Percentiles rank a stretch among this genome's conserved stretches.
These are phyloP conservation scores for Termitomyces sp. DNA, from an alignment of 768 basidiomycete species.

Conservation along the genomic window DNA sequence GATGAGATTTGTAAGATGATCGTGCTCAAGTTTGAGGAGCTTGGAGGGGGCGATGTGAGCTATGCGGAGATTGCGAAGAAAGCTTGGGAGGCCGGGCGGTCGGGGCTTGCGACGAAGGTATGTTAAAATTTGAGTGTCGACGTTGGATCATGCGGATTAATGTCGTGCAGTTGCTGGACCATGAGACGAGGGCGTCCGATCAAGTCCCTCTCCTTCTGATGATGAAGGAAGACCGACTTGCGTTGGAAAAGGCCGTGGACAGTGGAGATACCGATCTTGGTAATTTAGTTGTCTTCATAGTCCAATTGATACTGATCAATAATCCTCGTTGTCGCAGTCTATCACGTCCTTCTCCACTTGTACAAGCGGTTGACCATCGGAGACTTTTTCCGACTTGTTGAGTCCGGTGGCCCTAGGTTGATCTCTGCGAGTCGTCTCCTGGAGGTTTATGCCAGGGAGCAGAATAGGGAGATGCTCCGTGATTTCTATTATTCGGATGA, in stretches of 20 bases:
- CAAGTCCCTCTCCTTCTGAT: slow-evolving; percentile 81
- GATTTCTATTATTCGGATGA: slow-evolving; percentile 99
- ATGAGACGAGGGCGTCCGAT: slow-evolving; percentile 1
- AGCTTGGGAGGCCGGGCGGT: slow-evolving; percentile 55
- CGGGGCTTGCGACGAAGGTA: slow-evolving; percentile 15
- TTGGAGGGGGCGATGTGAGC: slow-evolving; percentile 76
- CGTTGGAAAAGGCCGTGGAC: slow-evolving; percentile 84
- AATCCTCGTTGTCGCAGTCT: slow-evolving; percentile 49
- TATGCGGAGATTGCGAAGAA: slow-evolving; percentile 93
- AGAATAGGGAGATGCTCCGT: slow-evolving; percentile 85
- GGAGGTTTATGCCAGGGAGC: slow-evolving; percentile 87
- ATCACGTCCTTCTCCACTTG: slow-evolving; percentile 87
- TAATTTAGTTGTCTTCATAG: slow-evolving; percentile 25
- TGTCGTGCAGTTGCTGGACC: not conserved
- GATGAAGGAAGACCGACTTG: slow-evolving; percentile 93
- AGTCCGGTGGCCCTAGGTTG: slow-evolving; percentile 78
- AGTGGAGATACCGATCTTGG: slow-evolving; percentile 95
- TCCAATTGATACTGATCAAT: not conserved
- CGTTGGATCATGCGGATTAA: not conserved
- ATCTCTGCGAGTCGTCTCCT: slow-evolving; percentile 73
- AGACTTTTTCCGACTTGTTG: slow-evolving; percentile 89
- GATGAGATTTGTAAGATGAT: slow-evolving; percentile 77
- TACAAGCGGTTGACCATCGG: slow-evolving; percentile 81
- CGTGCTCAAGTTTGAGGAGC: slow-evolving; percentile 83
- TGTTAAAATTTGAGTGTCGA: not conserved